Percentiles rank a stretch among this genome's conserved stretches.
phyloP scores from a whole-genome alignment of 352 stramenopile species.

The Phytophthora podocarpi region DNA sequence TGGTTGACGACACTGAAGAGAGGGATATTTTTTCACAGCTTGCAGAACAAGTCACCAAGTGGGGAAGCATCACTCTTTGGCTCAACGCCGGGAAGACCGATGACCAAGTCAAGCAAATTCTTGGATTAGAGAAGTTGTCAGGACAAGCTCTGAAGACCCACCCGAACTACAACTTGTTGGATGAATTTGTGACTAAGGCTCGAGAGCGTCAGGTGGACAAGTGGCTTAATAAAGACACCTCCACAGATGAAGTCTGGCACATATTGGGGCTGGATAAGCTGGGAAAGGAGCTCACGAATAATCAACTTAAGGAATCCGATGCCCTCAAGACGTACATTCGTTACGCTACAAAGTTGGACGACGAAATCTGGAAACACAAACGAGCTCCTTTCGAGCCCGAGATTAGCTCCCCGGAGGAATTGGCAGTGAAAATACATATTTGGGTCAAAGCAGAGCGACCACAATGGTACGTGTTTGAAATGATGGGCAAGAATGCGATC shows the following conservation, averaged over 20 bases:
- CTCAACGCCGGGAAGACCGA: conserved; percentile 5
- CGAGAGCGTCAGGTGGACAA: not conserved
- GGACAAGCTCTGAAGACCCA: not conserved
- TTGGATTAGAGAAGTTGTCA: not conserved
- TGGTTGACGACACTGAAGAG: not conserved
- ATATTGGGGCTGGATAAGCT: not conserved
- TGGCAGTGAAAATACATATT: not conserved
- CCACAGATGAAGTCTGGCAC: conserved; percentile 1
- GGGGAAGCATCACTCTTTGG: not conserved
- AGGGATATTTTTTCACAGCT: not conserved
- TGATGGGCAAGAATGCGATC: no score
- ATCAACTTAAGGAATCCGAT: no score
- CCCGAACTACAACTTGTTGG: conserved; percentile 1
- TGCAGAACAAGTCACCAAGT: not conserved
- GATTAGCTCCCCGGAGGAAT: not conserved
- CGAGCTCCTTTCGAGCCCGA: conserved; percentile 2
- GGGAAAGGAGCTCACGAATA: not conserved
- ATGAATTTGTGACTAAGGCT: not conserved
- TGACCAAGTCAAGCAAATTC: not conserved
- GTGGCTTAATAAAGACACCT: conserved; percentile 6
- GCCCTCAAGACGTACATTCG: not conserved
- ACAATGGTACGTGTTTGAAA: no score
- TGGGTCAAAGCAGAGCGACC: conserved; percentile 5
- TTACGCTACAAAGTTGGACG: conserved; percentile 1
- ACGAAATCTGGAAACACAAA: conserved; percentile 3